Evolutionary conservation across 306 rosid species (phyloP), one percentile per base, ranked within the genome.

Genomic region (Prunus padus): DNA sequence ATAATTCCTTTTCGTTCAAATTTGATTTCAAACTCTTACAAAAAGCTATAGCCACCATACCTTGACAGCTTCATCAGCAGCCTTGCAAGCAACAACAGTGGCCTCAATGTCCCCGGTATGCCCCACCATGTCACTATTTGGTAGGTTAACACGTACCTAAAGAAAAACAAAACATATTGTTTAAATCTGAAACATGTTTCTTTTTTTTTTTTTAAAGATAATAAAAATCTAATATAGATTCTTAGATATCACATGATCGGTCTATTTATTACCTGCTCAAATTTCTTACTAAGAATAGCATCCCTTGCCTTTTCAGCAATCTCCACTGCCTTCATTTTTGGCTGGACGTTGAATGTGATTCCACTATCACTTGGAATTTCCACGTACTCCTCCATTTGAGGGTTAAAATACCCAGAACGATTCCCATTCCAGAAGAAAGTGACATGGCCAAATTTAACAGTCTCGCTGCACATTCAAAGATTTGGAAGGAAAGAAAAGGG

Each of bases 381-480:
- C 37, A 92, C 94, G 71, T 96, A 96, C 46, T 92, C 87, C 77
- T 96, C 99, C 92, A 96, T 47, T 40, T 88, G 74, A 62, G 73
- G 2, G 23, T 92, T 86, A 56, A 96, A 96, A 80, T 71, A 96
- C 55, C 99, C 99, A 72, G 99, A 90, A 22, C 98, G 98, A 76
- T 92, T 96, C 62, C 99, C 99, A 40, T 96, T 96, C 99, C 99
- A 96, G 87, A 96, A 92, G 86, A 96, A 92, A 44, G 99, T 96
- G 77, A 96, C 99, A 40, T 96, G 99, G 56, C 99, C 99, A 75
- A 96, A 96, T 61, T 96, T 96, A 50, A 96, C 99, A 71, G 99
- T 96, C 86, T 96, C 99, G 62, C 99, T 96, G 89, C 79, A 31
- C 73, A 37, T 12, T 9, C 1, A 50, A 72, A 55, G 11, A 50